A percentile compares a stretch with the other conserved stretches of the same genome.
phyloP scores from a whole-genome alignment of 768 basidiomycete genomes.

The Tephrocybe sp. region DNA sequence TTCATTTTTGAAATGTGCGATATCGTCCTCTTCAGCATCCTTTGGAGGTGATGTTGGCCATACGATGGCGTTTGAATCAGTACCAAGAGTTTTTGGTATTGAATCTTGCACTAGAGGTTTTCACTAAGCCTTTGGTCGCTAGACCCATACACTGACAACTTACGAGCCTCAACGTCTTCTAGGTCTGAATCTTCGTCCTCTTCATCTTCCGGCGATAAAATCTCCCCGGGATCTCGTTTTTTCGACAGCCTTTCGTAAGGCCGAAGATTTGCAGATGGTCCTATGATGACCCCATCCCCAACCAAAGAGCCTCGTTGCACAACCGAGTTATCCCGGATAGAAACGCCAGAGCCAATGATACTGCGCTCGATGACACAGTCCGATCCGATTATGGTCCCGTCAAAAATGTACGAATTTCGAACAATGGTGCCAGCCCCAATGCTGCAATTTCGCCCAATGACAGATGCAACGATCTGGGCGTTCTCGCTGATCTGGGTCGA shows the following conservation, averaged over 20 bases:
- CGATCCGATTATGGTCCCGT: slow-evolving; percentile 69
- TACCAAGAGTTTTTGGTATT: slow-evolving; percentile 53
- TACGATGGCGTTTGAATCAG: slow-evolving; percentile 71
- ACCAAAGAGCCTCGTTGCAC: slow-evolving; percentile 81
- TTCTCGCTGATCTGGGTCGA: slow-evolving; percentile 66
- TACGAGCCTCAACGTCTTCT: slow-evolving; percentile 68
- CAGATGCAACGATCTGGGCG: slow-evolving; percentile 66
- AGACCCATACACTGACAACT: slow-evolving; percentile 22
- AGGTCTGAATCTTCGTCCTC: slow-evolving; percentile 59
- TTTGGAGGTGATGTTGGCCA: slow-evolving; percentile 74
- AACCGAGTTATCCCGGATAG: slow-evolving; percentile 61
- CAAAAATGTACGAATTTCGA: slow-evolving; percentile 80
- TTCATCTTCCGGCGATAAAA: slow-evolving; percentile 30
- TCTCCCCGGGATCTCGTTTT: slow-evolving; percentile 37
- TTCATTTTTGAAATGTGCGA: slow-evolving; percentile 63
- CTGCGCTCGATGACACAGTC: slow-evolving; percentile 72
- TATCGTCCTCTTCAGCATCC: slow-evolving; percentile 61
- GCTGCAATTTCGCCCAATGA: slow-evolving; percentile 73
- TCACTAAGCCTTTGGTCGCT: not conserved
- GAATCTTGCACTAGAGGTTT: slow-evolving; percentile 46
- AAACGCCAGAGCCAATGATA: slow-evolving; percentile 80
- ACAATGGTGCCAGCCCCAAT: slow-evolving; percentile 75
- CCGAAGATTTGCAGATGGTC: slow-evolving; percentile 63
- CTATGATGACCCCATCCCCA: slow-evolving; percentile 78
- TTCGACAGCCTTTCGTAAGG: slow-evolving; percentile 77